phyloP scores from a whole-genome alignment of 1,284 basidiomycete species.

The Cryptococcus jaspeensis region DNA sequence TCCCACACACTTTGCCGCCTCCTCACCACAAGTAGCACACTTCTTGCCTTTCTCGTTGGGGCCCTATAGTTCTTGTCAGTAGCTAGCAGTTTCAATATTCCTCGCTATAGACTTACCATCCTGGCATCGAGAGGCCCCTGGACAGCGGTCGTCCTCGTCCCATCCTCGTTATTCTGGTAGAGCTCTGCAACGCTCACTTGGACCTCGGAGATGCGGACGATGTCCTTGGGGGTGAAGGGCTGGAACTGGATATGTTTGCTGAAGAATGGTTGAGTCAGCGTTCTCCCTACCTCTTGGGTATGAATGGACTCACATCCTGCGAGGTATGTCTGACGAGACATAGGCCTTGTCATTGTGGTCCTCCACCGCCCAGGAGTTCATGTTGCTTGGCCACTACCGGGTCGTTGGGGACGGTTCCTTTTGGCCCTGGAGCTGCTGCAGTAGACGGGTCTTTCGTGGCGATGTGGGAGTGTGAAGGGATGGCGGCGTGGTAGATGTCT shows the following conservation, averaged over 20 bases:
- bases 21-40: slow-evolving; percentile 93
- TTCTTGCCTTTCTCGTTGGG: slow-evolving; percentile 89
- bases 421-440: too few species aligned
- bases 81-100: slow-evolving; percentile 1
- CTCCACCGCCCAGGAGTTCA: slow-evolving; percentile 20
- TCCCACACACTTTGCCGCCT: slow-evolving; percentile 92
- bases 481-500: too few species aligned
- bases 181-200: slow-evolving; percentile 88
- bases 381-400: slow-evolving; percentile 3
- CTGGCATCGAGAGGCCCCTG: slow-evolving; percentile 87
- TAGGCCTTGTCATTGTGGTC: slow-evolving; percentile 64
- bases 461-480: too few species aligned
- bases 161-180: slow-evolving; percentile 62
- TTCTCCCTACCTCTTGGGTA: too few species aligned
- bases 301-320: slow-evolving; percentile 71
- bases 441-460: too few species aligned
- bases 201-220: slow-evolving; percentile 90
- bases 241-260: slow-evolving; percentile 95
- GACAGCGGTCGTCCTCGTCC: slow-evolving; percentile 67
- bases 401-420: too few species aligned
- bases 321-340: slow-evolving; percentile 82
- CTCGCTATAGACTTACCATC: slow-evolving; percentile 61
- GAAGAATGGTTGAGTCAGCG: not conserved
- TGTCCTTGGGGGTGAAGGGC: slow-evolving; percentile 85
- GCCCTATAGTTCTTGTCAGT: slow-evolving; percentile 59